A percentile compares a stretch with the other conserved stretches of the same genome.
phyloP scores from a whole-genome alignment of 2,329 filamentous ascomycete species.

The Paecilomyces dactylethromorphus region DNA sequence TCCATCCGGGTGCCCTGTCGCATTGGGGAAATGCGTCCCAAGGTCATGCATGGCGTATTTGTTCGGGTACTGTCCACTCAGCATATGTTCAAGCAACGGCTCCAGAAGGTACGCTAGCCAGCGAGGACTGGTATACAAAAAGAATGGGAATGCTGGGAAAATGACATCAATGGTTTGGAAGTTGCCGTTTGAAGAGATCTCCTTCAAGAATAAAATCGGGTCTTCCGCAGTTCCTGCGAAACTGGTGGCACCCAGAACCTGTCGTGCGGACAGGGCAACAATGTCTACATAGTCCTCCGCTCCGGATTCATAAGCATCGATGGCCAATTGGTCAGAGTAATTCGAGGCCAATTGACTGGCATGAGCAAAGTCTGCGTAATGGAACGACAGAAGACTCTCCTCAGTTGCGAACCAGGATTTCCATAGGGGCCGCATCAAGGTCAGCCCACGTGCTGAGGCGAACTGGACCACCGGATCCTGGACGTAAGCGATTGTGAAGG shows the following conservation, averaged over 20 bases:
- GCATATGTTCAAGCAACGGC: constrained; percentile 72
- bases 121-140: constrained; percentile 74
- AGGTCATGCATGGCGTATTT: constrained; percentile 50
- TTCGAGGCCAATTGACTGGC: constrained; percentile 60
- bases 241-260: constrained; percentile 71
- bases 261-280: constrained; percentile 68
- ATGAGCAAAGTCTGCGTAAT: constrained; percentile 66
- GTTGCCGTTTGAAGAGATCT: constrained; percentile 80
- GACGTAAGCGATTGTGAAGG: constrained; percentile 70
- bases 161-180: constrained; percentile 84
- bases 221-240: constrained; percentile 65
- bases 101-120: constrained; percentile 76
- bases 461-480: constrained; percentile 76
- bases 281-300: constrained; percentile 72
- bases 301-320: constrained; percentile 67
- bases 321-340: constrained; percentile 64
- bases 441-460: constrained; percentile 68
- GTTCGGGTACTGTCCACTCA: constrained; percentile 77
- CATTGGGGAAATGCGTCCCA: constrained; percentile 48
- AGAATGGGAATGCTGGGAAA: constrained; percentile 80
- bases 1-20: constrained; percentile 48
- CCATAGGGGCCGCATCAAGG: constrained; percentile 74
- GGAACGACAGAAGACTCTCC: constrained; percentile 62
- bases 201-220: constrained; percentile 73
- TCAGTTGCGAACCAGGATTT: constrained; percentile 62